Percentiles rank a stretch among this genome's conserved stretches.
Evolutionary conservation across 1,139 yeast species (phyloP).

Genomic region (Scheffersomyces titani): DNA sequence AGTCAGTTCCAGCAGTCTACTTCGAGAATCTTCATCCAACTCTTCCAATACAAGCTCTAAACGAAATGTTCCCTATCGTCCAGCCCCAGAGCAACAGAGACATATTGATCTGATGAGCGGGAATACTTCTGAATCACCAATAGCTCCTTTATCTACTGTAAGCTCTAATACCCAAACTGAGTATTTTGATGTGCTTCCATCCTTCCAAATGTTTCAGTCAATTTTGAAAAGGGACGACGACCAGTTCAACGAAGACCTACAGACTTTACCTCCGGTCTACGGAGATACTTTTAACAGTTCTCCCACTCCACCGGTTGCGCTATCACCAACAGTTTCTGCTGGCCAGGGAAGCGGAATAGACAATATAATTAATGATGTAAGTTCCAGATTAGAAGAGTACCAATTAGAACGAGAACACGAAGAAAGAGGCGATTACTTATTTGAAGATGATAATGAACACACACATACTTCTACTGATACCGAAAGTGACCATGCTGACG

Average conservation of each 20-base stretch:
- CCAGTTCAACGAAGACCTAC: slow-evolving; percentile 42
- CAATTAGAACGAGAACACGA: slow-evolving; percentile 12
- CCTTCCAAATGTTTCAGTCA: slow-evolving; percentile 64
- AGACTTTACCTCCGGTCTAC: slow-evolving; percentile 41
- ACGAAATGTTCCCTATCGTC: slow-evolving; percentile 31
- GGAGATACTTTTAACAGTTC: slow-evolving; percentile 35
- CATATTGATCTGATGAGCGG: slow-evolving; percentile 27
- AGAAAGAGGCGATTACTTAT: slow-evolving; percentile 20
- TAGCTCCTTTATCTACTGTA: slow-evolving; percentile 14
- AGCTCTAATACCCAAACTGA: slow-evolving; percentile 40
- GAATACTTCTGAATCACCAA: not conserved
- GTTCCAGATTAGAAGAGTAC: slow-evolving; percentile 17
- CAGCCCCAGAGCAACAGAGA: slow-evolving; percentile 36
- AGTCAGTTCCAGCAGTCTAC: not conserved
- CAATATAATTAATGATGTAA: slow-evolving; percentile 15
- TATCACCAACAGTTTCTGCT: slow-evolving; percentile 16
- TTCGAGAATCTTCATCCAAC: slow-evolving; percentile 3
- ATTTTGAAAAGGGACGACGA: slow-evolving; percentile 50
- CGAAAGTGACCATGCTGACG: slow-evolving; percentile 8
- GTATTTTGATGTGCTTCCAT: slow-evolving; percentile 58
- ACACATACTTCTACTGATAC: slow-evolving; percentile 1
- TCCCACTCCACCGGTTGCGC: slow-evolving; percentile 24
- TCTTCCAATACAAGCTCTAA: slow-evolving; percentile 7
- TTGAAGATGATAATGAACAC: slow-evolving; percentile 20
- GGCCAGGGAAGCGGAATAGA: slow-evolving; percentile 5